Base-by-base conservation (phyloP, 2,329 filamentous ascomycete genomes). In the Ophiocordyceps robertsii region DNA sequence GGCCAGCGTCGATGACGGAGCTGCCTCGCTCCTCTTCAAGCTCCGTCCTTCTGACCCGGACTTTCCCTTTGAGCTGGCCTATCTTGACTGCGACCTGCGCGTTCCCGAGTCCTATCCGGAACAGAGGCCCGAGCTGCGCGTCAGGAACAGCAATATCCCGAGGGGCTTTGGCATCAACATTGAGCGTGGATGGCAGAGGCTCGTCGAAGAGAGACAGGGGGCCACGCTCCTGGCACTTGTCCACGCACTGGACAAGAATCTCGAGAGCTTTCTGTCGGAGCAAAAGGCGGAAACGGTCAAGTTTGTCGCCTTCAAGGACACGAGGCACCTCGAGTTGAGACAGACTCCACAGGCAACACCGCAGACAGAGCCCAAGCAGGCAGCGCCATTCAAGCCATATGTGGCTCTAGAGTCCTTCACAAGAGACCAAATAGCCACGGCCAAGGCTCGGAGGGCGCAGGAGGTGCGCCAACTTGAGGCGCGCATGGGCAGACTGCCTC, bases 11-110 rank as follows among this genome's bases (percentile, higher is more conserved):
- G 55, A 59, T 7, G 60, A 71, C 46, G 69, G 73, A 39, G 68
- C 67, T 3, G 76, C 74, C 0, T 69, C 73, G 14, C 60, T 89
- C 33, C 62, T 67, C 10, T 84, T 90, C 59, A 75, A 68, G 41
- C 63, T 92, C 47, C 64, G 63, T 12, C 85, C 85, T 6, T 87
- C 84, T 6, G 85, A 92, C 56, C 85, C 85, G 0, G 85, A 92
- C 54, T 90, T 92, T 53, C 82, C 85, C 1, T 90, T 85, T 58
- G 82, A 88, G 47, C 66, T 90, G 54, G 71, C 77, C 24, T 66
- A 72, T 33, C 66, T 92, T 29, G 70, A 83, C 35, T 89, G 83
- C 56, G 68, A 76, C 37, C 63, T 92, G 32, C 70, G 66, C 40
- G 69, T 92, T 17, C 84, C 85, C 2, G 56, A 55, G 10, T 61